Conservation (phyloP, 768 basidiomycete genomes). For the Termitomyces sp. region DNA sequence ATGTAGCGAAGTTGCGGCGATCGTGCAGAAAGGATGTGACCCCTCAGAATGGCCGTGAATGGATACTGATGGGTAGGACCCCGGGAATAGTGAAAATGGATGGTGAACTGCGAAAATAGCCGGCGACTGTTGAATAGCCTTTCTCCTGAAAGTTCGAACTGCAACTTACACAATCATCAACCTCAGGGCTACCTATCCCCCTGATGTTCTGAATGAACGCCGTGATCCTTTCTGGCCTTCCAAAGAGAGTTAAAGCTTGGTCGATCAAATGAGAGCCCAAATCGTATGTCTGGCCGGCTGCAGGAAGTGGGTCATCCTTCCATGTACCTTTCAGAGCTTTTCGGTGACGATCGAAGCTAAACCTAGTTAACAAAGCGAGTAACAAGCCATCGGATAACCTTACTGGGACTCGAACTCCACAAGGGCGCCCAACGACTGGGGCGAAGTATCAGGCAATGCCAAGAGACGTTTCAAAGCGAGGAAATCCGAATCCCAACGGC, state of each 20-base stretch:
- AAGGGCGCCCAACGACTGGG: slow-evolving; percentile 54
- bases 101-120: slow-evolving; percentile 38
- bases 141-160: not conserved
- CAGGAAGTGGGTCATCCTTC: slow-evolving; percentile 68
- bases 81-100: slow-evolving; percentile 45
- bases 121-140: not conserved
- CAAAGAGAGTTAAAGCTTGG: slow-evolving; percentile 72
- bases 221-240: slow-evolving; percentile 62
- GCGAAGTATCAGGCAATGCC: slow-evolving; percentile 42
- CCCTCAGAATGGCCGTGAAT: slow-evolving; percentile 62
- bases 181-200: slow-evolving; percentile 54
- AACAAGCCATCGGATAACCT: slow-evolving; percentile 15
- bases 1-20: slow-evolving; percentile 65
- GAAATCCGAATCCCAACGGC: slow-evolving; percentile 79
- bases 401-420: slow-evolving; percentile 76
- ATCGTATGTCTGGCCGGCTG: slow-evolving; percentile 68
- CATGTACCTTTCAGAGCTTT: slow-evolving; percentile 62
- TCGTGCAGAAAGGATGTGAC: slow-evolving; percentile 63
- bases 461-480: slow-evolving; percentile 59
- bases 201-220: slow-evolving; percentile 69
- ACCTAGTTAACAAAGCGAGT: not conserved
- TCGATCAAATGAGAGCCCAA: slow-evolving; percentile 80
- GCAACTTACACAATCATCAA: slow-evolving; percentile 59
- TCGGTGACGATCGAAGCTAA: slow-evolving; percentile 73
- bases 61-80: slow-evolving; percentile 40